Percentiles rank a stretch among this genome's conserved stretches.
Conservation (phyloP, 805 yeast genomes). For the Pichia rugopelliculosa region DNA sequence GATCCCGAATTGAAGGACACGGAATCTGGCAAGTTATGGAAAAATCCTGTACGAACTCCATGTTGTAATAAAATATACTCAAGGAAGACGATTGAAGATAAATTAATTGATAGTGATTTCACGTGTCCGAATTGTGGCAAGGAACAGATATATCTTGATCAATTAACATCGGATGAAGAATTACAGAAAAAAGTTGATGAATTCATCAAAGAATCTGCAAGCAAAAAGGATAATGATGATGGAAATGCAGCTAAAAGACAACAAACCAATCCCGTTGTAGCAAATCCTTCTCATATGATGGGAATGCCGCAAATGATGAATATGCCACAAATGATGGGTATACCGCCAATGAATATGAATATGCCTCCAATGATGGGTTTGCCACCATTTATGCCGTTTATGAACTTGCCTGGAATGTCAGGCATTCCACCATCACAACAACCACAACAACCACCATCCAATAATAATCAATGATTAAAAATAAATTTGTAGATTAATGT, state of each 20-base stretch:
- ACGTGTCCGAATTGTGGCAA: conserved; percentile 81
- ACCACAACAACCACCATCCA: background rate
- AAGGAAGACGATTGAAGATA: conserved; percentile 53
- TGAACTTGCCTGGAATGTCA: conserved; percentile 12
- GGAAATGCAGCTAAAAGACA: conserved; percentile 15
- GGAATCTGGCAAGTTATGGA: conserved; percentile 52
- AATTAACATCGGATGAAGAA: conserved; percentile 55
- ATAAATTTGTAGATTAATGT: background rate
- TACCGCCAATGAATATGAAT: conserved; percentile 21
- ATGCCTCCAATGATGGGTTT: conserved; percentile 28
- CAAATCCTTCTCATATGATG: background rate
- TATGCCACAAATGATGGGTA: conserved; percentile 11
- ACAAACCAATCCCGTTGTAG: conserved; percentile 10
- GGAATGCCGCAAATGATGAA: conserved; percentile 16
- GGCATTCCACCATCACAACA: conserved; percentile 1
- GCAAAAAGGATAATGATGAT: background rate
- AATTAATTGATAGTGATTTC: conserved; percentile 74
- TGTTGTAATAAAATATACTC: conserved; percentile 55
- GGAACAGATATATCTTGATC: conserved; percentile 70
- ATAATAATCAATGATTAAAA: too few relatives aligned
- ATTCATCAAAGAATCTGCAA: conserved; percentile 30
- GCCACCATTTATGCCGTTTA: conserved; percentile 26
- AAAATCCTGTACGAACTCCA: conserved; percentile 72
- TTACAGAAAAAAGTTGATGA: conserved; percentile 46
- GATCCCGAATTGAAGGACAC: conserved; percentile 70